These are phyloP conservation scores for Dendrobium huoshanense DNA, from an alignment of 106 monocot species.

Conservation along the genomic window DNA sequence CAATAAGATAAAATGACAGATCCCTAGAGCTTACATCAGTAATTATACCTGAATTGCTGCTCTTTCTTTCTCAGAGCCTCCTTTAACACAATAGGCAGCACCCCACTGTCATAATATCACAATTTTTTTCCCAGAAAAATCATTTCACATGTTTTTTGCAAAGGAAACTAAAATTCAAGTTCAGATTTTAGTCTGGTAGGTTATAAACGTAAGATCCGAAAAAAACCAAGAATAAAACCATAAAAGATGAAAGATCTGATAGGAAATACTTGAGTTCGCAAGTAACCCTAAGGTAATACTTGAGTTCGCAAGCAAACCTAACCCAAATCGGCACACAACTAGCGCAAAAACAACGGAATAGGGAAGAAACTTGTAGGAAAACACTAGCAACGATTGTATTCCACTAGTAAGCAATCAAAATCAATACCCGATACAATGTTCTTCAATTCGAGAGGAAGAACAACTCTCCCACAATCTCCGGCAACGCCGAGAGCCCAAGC, in stretches of 20 bases:
- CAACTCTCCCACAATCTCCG: no score
- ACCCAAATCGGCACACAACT: no score
- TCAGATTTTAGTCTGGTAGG: neutral
- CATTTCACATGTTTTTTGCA: neutral
- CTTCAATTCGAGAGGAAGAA: no score
- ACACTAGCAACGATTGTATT: no score
- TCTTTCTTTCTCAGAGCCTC: constrained; percentile 51
- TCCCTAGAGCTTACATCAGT: neutral
- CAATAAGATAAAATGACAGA: neutral
- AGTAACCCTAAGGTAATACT: no score
- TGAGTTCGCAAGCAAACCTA: no score
- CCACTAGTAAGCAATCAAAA: no score
- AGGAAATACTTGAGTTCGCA: no score
- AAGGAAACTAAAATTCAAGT: neutral
- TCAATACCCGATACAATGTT: no score
- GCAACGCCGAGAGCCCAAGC: no score
- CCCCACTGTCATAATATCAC: constrained; percentile 50
- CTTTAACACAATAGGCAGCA: constrained; percentile 66
- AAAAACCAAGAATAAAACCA: neutral
- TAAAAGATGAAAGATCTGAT: neutral
- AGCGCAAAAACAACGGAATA: no score
- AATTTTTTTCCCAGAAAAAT: neutral
- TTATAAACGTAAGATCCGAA: neutral
- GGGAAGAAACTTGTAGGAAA: no score
- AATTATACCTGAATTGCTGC: constrained; percentile 50